Percentiles rank a stretch among this genome's conserved stretches.
Conservation (phyloP, 495 filamentous ascomycete species). For the Penicillium verhagenii region DNA sequence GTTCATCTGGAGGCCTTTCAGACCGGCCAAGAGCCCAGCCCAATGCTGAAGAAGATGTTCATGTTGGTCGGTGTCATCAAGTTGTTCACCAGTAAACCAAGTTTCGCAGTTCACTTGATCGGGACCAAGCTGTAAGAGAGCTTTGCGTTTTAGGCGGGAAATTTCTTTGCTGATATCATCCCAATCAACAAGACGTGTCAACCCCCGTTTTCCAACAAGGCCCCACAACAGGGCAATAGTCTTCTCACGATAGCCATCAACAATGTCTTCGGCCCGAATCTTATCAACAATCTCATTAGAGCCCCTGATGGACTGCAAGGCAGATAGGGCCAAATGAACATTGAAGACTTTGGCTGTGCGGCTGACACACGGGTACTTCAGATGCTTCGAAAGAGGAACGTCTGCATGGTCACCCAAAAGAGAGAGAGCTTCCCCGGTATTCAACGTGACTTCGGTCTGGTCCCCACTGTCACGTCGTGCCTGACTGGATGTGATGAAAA, state of each 20-base stretch:
- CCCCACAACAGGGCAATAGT: constrained; percentile 63
- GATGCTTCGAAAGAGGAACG: constrained; percentile 52
- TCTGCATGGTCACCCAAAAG: constrained; percentile 17
- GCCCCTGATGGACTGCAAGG: constrained; percentile 44
- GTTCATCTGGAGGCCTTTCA: constrained; percentile 45
- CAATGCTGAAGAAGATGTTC: constrained; percentile 51
- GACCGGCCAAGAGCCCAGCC: constrained; percentile 48
- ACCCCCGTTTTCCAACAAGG: constrained; percentile 57
- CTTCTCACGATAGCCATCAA: constrained; percentile 67
- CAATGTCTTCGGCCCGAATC: constrained; percentile 60
- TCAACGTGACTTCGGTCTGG: constrained; percentile 10
- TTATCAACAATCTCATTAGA: constrained; percentile 31
- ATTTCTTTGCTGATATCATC: constrained; percentile 54
- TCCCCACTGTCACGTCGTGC: constrained; percentile 3
- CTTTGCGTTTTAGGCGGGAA: constrained; percentile 35
- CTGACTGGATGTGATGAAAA: constrained; percentile 45
- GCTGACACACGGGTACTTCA: constrained; percentile 60
- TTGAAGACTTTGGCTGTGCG: constrained; percentile 62
- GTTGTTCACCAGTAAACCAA: constrained; percentile 15
- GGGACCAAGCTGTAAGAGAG: constrained; percentile 19
- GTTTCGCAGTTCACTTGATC: constrained; percentile 12
- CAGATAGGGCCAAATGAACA: constrained; percentile 55
- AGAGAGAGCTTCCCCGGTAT: constrained; percentile 14
- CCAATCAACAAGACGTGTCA: constrained; percentile 55
- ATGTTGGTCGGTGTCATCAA: constrained; percentile 31